phyloP scores from a whole-genome alignment of 139 green algal species.

The Micractinium conductrix region DNA sequence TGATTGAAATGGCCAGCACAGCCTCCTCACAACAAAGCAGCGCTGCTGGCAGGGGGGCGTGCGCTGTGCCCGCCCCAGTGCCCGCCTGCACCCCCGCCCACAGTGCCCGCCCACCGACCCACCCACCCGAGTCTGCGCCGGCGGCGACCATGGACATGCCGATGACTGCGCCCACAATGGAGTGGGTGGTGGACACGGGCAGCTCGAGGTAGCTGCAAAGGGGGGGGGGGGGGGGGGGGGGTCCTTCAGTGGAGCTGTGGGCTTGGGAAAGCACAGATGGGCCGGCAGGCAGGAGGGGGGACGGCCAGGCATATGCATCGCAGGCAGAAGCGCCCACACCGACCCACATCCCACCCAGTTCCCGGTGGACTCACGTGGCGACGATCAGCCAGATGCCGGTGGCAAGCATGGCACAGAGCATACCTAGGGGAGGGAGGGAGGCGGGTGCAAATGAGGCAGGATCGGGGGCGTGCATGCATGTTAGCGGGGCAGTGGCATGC shows the following conservation, averaged over 20 bases:
- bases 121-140: conserved; percentile 6
- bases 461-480: background rate
- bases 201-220: conserved; percentile 45
- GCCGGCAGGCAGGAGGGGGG: background rate
- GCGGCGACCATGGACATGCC: conserved; percentile 40
- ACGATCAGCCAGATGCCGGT: conserved; percentile 61
- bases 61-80: too few species aligned
- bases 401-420: conserved; percentile 3
- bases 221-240: too few species aligned
- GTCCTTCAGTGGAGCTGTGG: background rate
- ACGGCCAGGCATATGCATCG: too few species aligned
- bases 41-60: background rate
- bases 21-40: background rate
- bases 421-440: too few species aligned
- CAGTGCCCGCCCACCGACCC: background rate
- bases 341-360: background rate
- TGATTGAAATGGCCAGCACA: background rate
- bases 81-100: too few species aligned
- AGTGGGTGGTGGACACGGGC: conserved; percentile 59
- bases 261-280: too few species aligned
- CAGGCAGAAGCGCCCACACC: too few species aligned
- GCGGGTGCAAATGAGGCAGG: background rate
- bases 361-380: conserved; percentile 39
- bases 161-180: conserved; percentile 46
- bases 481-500: background rate